Evolutionary conservation across 139 green algal genomes (phyloP).

Genomic region (Trebouxia sp.): DNA sequence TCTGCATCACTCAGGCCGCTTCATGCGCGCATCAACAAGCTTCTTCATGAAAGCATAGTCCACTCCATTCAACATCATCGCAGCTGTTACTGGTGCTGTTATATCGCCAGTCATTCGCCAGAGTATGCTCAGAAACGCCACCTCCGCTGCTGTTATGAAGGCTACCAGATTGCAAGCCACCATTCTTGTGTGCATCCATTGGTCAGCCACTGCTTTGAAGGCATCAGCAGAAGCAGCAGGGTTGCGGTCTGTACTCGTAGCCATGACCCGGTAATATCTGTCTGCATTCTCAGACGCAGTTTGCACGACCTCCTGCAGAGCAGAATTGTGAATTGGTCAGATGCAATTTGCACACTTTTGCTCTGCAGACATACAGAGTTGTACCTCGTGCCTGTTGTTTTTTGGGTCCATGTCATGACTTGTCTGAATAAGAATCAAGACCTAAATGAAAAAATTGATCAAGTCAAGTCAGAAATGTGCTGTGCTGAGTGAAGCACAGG

Average conservation of each 20-base stretch:
- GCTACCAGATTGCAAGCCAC: neutral
- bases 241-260: neutral
- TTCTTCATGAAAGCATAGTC: slow-evolving; percentile 6
- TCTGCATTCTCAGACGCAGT: neutral
- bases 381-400: no score
- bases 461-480: no score
- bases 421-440: no score
- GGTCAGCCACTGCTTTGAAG: slow-evolving; percentile 11
- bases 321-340: neutral
- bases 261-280: neutral
- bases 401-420: no score
- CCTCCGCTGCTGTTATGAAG: neutral
- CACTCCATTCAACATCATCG: slow-evolving; percentile 1
- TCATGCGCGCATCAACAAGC: neutral
- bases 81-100: slow-evolving; percentile 10
- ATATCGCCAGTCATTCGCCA: slow-evolving; percentile 6
- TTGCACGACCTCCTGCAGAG: neutral
- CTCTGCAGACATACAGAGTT: no score
- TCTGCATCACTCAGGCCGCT: neutral
- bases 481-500: no score
- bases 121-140: neutral
- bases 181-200: neutral
- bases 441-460: no score
- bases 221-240: neutral
- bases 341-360: no score